These are phyloP conservation scores for Fonsecaea nubica DNA, from an alignment of 2,329 filamentous ascomycete species.

Conservation along the genomic window DNA sequence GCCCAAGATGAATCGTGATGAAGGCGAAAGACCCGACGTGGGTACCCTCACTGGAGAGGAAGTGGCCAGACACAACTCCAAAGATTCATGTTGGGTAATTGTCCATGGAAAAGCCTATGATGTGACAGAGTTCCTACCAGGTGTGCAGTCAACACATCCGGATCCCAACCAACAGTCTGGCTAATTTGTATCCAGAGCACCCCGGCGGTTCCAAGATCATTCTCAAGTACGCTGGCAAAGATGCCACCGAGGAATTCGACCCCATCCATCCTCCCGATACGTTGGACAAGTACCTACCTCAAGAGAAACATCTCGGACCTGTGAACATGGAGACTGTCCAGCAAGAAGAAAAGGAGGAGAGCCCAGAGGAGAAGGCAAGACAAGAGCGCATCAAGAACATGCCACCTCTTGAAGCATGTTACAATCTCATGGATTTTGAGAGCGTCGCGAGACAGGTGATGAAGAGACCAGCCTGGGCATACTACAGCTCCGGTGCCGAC, in stretches of 20 bases:
- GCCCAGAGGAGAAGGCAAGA: slow-evolving; percentile 75
- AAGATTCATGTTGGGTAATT: slow-evolving; percentile 90
- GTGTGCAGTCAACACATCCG: slow-evolving; percentile 23
- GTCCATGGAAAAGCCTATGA: slow-evolving; percentile 88
- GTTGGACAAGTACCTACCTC: slow-evolving; percentile 78
- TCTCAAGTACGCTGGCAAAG: slow-evolving; percentile 93
- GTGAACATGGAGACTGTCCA: slow-evolving; percentile 76
- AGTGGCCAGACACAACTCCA: slow-evolving; percentile 76
- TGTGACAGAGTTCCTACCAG: slow-evolving; percentile 83
- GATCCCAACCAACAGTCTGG: not conserved
- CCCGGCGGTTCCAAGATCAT: slow-evolving; percentile 92
- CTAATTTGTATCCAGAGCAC: slow-evolving; percentile 65
- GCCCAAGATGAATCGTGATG: slow-evolving; percentile 36
- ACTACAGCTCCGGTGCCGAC: slow-evolving; percentile 93
- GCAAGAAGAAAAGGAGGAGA: slow-evolving; percentile 59
- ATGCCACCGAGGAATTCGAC: slow-evolving; percentile 90
- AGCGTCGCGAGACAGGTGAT: slow-evolving; percentile 86
- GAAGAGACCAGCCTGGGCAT: slow-evolving; percentile 97
- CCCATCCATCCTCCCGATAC: slow-evolving; percentile 90
- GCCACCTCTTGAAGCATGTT: slow-evolving; percentile 84
- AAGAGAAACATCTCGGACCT: slow-evolving; percentile 83
- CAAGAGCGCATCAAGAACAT: slow-evolving; percentile 76
- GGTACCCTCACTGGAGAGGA: slow-evolving; percentile 60
- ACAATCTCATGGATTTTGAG: slow-evolving; percentile 95
- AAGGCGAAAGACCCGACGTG: slow-evolving; percentile 37